These are phyloP conservation scores for Chaetomium globosum DNA, from an alignment of 2,329 filamentous ascomycete species.

Conservation along the genomic window DNA sequence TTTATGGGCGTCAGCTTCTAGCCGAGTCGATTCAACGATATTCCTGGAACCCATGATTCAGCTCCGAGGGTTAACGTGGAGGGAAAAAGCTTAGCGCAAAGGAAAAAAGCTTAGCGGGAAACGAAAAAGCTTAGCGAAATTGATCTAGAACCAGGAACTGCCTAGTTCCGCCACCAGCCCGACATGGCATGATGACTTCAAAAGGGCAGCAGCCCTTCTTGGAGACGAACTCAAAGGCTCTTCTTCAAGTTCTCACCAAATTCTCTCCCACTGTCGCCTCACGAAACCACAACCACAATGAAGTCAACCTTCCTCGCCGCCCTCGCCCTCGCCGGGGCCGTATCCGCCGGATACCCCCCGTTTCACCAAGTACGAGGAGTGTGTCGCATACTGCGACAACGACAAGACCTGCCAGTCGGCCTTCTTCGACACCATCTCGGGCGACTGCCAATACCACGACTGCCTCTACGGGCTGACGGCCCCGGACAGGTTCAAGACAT, in stretches of 20 bases:
- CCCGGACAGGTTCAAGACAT: not conserved
- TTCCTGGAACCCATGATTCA: not conserved
- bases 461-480: not conserved
- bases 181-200: not conserved
- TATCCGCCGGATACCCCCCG: not conserved
- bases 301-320: not conserved
- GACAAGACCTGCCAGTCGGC: not conserved
- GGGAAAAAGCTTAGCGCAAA: not conserved
- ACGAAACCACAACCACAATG: not conserved
- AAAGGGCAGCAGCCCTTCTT: not conserved
- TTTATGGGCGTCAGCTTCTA: not conserved
- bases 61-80: not conserved
- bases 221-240: not conserved
- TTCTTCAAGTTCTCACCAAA: not conserved
- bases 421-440: constrained; percentile 14
- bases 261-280: not conserved
- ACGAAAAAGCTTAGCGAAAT: constrained; percentile 8
- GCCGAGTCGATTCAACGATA: too few species aligned
- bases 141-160: not conserved
- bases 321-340: not conserved
- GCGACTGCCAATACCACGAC: constrained; percentile 2
- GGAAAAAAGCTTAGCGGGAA: constrained; percentile 2
- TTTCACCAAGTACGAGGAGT: constrained; percentile 1
- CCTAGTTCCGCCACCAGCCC: not conserved
- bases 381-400: constrained; percentile 6